Base-by-base conservation (phyloP, 352 stramenopile species). In the Pythium plurisporium region DNA sequence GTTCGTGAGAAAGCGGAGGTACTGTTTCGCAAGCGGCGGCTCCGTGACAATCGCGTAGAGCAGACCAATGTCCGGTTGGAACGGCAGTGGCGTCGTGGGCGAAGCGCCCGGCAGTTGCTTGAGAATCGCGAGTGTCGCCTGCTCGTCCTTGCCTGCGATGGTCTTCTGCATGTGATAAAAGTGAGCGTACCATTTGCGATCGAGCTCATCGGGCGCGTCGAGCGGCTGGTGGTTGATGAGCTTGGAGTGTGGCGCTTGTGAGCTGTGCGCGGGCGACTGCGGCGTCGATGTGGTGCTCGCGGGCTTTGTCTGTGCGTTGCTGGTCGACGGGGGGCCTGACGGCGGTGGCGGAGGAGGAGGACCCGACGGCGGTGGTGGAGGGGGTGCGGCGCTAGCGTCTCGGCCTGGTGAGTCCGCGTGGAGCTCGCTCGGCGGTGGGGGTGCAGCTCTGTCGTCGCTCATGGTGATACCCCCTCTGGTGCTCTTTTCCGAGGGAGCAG, bases 121-220 rank as follows among this genome's bases (percentile, higher is more conserved):
- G 17, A 93, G 61, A 4, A 89, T 68, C 17, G 65, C 69, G 14
- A 93, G 64, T 20, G 65, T 61, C 1, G 69, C 57, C 3, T 65
- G 45, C 26, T 91, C 78, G 64, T 91, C 80, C 44, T 90, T 90
- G 50, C 72, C 72, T 25, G 86, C 76, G 29, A 94, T 80, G 25
- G 77, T 66, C 59, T 92, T 94, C 44, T 92, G 84, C 74, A 91
- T 86, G 61, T 90, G 78, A 49, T 91, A 89, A 45, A 87, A 92
- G 43, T 94, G 84, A 37, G 80, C 81, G 38, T 87, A 91, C 84
- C 84, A 94, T 51, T 94, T 94, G 43, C 84, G 79, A 37, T 94
- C 84, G 34, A 92, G 57, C 40, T 94, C 84, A 25, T 94, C 84
- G 0, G 84, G 75, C 0, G 64, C 67, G 27, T 94, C 84, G n/a